Evolutionary conservation across 2,329 filamentous ascomycete species (phyloP), one percentile per base, ranked within the genome.

Genomic region (Xylariaceae sp.): DNA sequence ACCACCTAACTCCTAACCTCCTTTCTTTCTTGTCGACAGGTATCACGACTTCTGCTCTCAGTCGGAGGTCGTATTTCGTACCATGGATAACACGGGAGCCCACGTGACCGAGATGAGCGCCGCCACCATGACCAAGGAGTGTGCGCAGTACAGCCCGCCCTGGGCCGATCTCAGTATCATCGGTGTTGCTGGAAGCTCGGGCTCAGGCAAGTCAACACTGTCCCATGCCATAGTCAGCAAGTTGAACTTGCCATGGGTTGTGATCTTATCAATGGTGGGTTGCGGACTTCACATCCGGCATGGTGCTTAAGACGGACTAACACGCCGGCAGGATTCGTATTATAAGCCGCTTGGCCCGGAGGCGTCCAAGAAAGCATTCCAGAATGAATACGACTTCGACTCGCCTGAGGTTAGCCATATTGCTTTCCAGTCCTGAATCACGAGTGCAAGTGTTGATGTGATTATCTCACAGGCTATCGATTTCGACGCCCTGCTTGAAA

Each of bases 91-190:
- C 35, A 66, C 67, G 42, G 64, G 66, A 17, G 68, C 66, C 58
- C 63, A 68, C 58, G 69, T 67, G 63, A 64, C 68, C 63, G 70
- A 75, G 62, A 70, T 70, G 56, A 66, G 64, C 65, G 67, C 66
- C 39, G 71, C 75, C 64, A 79, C 80, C 13, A 76, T 85, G 51
- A 77, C 81, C 65, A 82, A 80, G 17, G 17, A 18, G 66, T 75
- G 81, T 71, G 87, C 85, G 64, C 88, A 92, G 68, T 99, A 97
- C 76, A 89, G 88, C 64, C 94, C 94, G 62, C 94, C 94, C 74
- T 99, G 94, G 94, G 90, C 89, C 55, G 89, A 97, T 75, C 87
- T 96, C 68, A 93, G 90, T 77, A 97, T 99, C 70, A 97, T 99
- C 73, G 94, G 92, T 54, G 88, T 99, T 68, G 93, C 94, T 65